Conservation (phyloP, 2,329 filamentous ascomycete species). For the Lachnellula suecica region DNA sequence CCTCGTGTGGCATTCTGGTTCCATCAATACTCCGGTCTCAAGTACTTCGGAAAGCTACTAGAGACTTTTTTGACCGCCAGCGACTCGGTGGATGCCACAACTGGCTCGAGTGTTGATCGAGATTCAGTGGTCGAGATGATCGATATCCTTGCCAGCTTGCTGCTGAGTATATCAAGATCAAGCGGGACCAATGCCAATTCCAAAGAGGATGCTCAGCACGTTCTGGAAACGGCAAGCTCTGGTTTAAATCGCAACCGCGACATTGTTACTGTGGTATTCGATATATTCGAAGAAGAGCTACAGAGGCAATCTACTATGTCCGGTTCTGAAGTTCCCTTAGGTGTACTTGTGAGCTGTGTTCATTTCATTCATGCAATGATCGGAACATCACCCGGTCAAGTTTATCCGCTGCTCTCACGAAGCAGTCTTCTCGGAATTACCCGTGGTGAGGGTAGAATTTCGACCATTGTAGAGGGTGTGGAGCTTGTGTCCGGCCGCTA, state of each 20-base stretch:
- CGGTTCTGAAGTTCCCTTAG: constrained; percentile 47
- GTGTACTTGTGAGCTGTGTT: constrained; percentile 68
- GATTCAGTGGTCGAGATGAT: constrained; percentile 74
- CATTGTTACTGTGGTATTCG: constrained; percentile 77
- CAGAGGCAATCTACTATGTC: constrained; percentile 42
- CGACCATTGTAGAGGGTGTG: constrained; percentile 75
- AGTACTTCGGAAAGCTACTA: constrained; percentile 74
- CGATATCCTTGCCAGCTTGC: constrained; percentile 68
- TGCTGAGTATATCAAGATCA: constrained; percentile 43
- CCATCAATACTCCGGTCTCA: constrained; percentile 74
- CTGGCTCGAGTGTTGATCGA: constrained; percentile 46
- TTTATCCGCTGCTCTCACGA: constrained; percentile 86
- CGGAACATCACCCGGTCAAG: constrained; percentile 71
- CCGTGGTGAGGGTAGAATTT: constrained; percentile 73
- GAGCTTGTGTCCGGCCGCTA: constrained; percentile 78
- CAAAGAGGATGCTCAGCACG: constrained; percentile 36
- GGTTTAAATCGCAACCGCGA: constrained; percentile 60
- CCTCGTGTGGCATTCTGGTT: constrained; percentile 75
- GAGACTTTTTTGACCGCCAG: constrained; percentile 64
- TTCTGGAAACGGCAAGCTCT: constrained; percentile 59
- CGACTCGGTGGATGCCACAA: constrained; percentile 43
- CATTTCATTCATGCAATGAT: constrained; percentile 77
- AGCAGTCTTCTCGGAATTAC: constrained; percentile 78
- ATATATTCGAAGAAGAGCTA: constrained; percentile 75
- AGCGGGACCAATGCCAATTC: constrained; percentile 35